Evolutionary conservation across 768 basidiomycete genomes (phyloP), one percentile per base, ranked within the genome.

Genomic region (Pleurotus citrinopileatus): DNA sequence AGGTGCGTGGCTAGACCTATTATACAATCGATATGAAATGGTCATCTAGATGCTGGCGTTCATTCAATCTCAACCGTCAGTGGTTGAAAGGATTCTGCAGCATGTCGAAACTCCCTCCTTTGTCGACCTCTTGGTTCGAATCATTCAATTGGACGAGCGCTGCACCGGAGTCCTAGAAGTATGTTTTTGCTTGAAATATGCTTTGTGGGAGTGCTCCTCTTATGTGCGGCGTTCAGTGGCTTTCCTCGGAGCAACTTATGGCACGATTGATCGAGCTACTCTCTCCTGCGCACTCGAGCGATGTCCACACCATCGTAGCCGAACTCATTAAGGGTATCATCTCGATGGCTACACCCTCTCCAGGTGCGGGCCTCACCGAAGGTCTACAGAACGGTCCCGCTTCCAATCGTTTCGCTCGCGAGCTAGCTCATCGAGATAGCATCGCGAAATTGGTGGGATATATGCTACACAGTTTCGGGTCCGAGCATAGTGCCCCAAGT

Each of bases 311-410:
- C 6, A 86, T 93, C 54, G 91, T 93, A 27, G 81, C 93, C 0
- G 97, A 99, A 55, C 78, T 98, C 52, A 84, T 98, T 63, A 96
- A 96, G 67, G 88, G 88, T 46, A 94, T 98, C 58, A 94, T 99
- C 58, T 89, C 92, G 32, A 88, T 97, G 79, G 91, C 94, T 29
- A 87, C 94, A 1, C 91, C 92, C 4, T 89, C 93, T 0, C 89
- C 91, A 2, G 86, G 82, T 3, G 83, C 83, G 53, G 90, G 78
- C 54, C 78, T 93, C 60, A 79, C 86, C 40, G 82, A 87, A 62
- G 81, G 83, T 44, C 70, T 87, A 42, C 78, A 87, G 68, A 83
- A 83, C 52, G 86, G 83, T 1, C 82, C 84, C 13, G 84, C 88
- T 1, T 90, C 89, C 19, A 98, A 97, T 68, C 80, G 82, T 20